Evolutionary conservation across 1,284 basidiomycete species (phyloP).

Genomic region (Ceraceosorus guamensis): DNA sequence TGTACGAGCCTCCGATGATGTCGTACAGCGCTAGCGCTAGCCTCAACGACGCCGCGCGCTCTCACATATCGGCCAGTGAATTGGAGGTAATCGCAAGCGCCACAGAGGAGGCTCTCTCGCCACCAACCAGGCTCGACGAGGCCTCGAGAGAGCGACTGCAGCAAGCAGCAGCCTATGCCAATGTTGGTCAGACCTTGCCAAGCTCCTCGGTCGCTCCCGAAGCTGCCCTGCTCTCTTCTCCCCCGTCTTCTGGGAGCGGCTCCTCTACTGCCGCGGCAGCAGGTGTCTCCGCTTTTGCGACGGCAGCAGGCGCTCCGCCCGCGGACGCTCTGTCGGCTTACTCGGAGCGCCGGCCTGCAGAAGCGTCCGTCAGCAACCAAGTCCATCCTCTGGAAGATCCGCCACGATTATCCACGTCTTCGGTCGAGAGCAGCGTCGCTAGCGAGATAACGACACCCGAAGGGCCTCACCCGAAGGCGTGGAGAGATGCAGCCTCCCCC

Average conservation of each 20-base stretch:
- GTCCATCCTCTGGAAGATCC: constrained; percentile 7
- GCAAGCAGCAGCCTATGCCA: background rate
- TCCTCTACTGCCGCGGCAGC: no score
- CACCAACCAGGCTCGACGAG: no score
- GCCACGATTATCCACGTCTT: constrained; percentile 30
- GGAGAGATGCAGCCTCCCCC: background rate
- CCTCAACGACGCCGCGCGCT: no score
- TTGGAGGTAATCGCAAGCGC: no score
- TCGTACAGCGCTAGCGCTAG: no score
- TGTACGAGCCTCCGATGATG: no score
- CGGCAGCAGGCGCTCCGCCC: constrained; percentile 2
- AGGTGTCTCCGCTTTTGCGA: no score
- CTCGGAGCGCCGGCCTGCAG: background rate
- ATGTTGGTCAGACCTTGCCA: background rate
- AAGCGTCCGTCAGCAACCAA: no score
- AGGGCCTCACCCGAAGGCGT: constrained; percentile 9
- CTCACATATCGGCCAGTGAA: no score
- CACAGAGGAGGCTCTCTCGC: no score
- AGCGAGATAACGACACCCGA: constrained; percentile 29
- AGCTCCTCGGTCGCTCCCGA: background rate
- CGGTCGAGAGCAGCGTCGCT: constrained; percentile 19
- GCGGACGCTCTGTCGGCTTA: background rate
- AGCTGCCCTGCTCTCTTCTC: background rate
- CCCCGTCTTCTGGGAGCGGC: no score
- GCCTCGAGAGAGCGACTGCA: background rate